A percentile compares a stretch with the other conserved stretches of the same genome.
Evolutionary conservation across 768 basidiomycete species (phyloP).

Genomic region (Gymnopilus dilepis): DNA sequence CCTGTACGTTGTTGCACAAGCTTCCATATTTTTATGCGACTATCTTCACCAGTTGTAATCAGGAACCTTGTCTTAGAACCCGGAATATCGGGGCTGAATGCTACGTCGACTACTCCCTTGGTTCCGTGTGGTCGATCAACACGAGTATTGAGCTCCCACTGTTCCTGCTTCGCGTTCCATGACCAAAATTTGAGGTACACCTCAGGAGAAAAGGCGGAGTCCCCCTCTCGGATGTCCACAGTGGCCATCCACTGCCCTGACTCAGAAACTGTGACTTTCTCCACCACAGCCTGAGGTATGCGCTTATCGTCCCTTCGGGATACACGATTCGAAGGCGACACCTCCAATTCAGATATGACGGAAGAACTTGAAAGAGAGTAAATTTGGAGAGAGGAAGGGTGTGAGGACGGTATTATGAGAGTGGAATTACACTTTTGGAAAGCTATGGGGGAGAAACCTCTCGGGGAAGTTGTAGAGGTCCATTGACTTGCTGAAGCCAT

Average conservation of each 20-base stretch:
- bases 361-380: slow-evolving; percentile 77
- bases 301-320: slow-evolving; percentile 80
- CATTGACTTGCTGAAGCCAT: slow-evolving; percentile 38
- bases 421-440: slow-evolving; percentile 76
- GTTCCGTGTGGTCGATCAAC: slow-evolving; percentile 87
- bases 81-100: slow-evolving; percentile 63
- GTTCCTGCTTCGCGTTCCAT: slow-evolving; percentile 69
- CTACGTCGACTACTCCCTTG: slow-evolving; percentile 61
- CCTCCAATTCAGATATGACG: slow-evolving; percentile 85
- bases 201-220: slow-evolving; percentile 68
- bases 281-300: slow-evolving; percentile 78
- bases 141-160: slow-evolving; percentile 84
- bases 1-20: slow-evolving; percentile 49
- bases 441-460: slow-evolving; percentile 64
- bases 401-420: slow-evolving; percentile 89
- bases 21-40: slow-evolving; percentile 82
- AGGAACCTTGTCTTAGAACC: slow-evolving; percentile 47
- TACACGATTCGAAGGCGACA: slow-evolving; percentile 92
- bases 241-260: slow-evolving; percentile 93
- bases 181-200: slow-evolving; percentile 90
- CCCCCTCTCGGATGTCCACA: slow-evolving; percentile 74
- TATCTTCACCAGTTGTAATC: slow-evolving; percentile 78
- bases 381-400: slow-evolving; percentile 93
- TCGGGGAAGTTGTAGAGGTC: slow-evolving; percentile 43
- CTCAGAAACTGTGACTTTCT: slow-evolving; percentile 66